Evolutionary conservation across 192 early-diverging fungal genomes (phyloP).

Genomic region (Thoreauomyces humboldtii): DNA sequence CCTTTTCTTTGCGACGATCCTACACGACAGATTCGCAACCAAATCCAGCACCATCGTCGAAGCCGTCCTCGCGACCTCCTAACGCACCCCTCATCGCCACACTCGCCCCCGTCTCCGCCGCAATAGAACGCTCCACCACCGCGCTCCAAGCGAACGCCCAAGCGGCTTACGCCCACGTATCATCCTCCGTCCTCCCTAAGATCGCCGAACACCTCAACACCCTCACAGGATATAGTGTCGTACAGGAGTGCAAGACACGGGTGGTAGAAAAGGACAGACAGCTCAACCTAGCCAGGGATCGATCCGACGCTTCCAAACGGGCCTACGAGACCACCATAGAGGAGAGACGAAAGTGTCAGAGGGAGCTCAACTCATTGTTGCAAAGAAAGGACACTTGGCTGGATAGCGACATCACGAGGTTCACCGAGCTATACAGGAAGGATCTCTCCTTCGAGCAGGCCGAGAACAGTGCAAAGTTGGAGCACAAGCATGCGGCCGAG

Average conservation of each 20-base stretch:
- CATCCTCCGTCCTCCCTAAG: conserved; percentile 8
- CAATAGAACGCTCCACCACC: conserved; percentile 2
- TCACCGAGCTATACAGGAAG: conserved; percentile 43
- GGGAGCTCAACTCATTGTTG: conserved; percentile 44
- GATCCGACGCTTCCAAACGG: conserved; percentile 30
- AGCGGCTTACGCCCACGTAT: background rate
- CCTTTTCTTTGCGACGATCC: too few relatives aligned
- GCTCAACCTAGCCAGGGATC: conserved; percentile 25
- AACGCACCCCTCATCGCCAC: background rate
- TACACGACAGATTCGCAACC: too few relatives aligned
- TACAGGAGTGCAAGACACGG: conserved; percentile 32
- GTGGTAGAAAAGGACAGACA: conserved; percentile 31
- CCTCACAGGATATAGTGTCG: conserved; percentile 38
- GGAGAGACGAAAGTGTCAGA: conserved; percentile 40
- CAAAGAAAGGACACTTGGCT: conserved; percentile 43
- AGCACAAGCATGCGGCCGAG: conserved; percentile 33
- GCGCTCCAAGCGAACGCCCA: background rate
- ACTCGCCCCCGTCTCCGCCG: background rate
- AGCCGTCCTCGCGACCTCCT: too few relatives aligned
- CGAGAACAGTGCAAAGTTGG: conserved; percentile 35
- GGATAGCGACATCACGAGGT: conserved; percentile 40
- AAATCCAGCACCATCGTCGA: too few relatives aligned
- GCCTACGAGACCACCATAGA: conserved; percentile 50
- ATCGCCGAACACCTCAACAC: conserved; percentile 27
- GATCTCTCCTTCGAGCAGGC: conserved; percentile 40